Percentiles rank a stretch among this genome's conserved stretches.
Conservation (phyloP, 2,329 filamentous ascomycete genomes). For the Volutella citrinella region DNA sequence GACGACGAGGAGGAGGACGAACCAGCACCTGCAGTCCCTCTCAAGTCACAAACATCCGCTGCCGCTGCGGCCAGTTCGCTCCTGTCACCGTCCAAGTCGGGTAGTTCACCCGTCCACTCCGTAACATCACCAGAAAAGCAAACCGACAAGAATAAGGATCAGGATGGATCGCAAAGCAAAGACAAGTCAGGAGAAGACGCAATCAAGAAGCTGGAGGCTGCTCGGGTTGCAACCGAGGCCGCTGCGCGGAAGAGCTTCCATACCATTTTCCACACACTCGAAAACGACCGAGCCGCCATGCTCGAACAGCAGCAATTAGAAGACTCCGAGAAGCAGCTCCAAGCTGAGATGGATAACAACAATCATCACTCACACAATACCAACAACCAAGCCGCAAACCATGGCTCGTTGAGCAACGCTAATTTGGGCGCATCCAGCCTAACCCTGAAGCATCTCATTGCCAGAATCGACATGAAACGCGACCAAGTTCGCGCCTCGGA, state of each 20-base stretch:
- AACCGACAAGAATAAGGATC: conserved; percentile 50
- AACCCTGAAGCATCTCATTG: conserved; percentile 95
- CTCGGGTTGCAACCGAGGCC: conserved; percentile 86
- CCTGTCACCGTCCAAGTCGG: conserved; percentile 68
- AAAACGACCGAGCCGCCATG: conserved; percentile 95
- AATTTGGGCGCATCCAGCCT: conserved; percentile 95
- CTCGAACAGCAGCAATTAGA: conserved; percentile 95
- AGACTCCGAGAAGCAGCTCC: conserved; percentile 92
- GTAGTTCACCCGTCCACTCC: conserved; percentile 63
- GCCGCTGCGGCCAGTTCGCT: conserved; percentile 55
- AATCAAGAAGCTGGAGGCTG: conserved; percentile 88
- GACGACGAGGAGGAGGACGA: conserved; percentile 69
- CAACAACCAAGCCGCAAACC: conserved; percentile 58
- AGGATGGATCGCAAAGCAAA: conserved; percentile 47
- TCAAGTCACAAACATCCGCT: conserved; percentile 48
- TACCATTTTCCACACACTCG: conserved; percentile 90
- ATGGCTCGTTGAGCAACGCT: conserved; percentile 86
- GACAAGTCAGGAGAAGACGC: conserved; percentile 79
- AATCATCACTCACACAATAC: conserved; percentile 50
- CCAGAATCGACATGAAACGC: conserved; percentile 89
- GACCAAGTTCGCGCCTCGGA: conserved; percentile 89
- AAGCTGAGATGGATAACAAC: conserved; percentile 85
- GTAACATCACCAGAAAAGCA: conserved; percentile 60
- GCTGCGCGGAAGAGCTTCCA: conserved; percentile 88
- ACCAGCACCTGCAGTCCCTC: conserved; percentile 52